Evolutionary conservation across 305 asterid genomes (phyloP), one percentile per base, ranked within the genome.

Genomic region (Rubia peregrina): DNA sequence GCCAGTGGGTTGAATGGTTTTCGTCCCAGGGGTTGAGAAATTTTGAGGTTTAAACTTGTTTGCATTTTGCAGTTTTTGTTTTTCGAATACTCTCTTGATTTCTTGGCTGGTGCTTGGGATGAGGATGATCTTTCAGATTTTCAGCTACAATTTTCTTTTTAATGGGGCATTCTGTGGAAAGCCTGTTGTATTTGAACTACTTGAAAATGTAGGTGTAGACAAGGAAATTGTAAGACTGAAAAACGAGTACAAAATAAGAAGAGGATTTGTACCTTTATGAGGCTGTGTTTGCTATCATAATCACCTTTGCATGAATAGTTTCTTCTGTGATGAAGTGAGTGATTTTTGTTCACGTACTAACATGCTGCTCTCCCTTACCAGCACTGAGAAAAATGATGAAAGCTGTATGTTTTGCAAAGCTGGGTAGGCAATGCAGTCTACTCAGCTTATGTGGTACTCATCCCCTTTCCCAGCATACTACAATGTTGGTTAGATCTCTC

Each of bases 401-500:
- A 80, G 67, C 78, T 64, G 51, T 75, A 6, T 72, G 73, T 64
- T 42, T 86, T 61, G 21, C 60, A 8, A 81, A 77, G 76, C 81
- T 89, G 30, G 79, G 78, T 59, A 73, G 82, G 75, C 83, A 72
- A 74, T 63, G 81, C 49, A 79, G 68, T 71, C 85, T 68, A 17
- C 76, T 86, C 41, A 77, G 72, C 48, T 36, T 73, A 26, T 69
- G 77, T 69, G 78, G 81, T 66, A 71, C 70, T 65, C 81, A 57
- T 21, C 40, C 76, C n/a, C 82, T 75, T 57, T 75, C 80, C 40
- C 77, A 71, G 60, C 78, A 78, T 19, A 19, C 30, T 81, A 75
- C 68, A 22, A 73, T 81, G 9, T 46, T 72, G 76, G 75, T 61
- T 66, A 80, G 61, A 61, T 56, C 76, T 67, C 61, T 78, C 17